Conservation (phyloP, 2,329 filamentous ascomycete genomes). For the Hypoxylon sp. region DNA sequence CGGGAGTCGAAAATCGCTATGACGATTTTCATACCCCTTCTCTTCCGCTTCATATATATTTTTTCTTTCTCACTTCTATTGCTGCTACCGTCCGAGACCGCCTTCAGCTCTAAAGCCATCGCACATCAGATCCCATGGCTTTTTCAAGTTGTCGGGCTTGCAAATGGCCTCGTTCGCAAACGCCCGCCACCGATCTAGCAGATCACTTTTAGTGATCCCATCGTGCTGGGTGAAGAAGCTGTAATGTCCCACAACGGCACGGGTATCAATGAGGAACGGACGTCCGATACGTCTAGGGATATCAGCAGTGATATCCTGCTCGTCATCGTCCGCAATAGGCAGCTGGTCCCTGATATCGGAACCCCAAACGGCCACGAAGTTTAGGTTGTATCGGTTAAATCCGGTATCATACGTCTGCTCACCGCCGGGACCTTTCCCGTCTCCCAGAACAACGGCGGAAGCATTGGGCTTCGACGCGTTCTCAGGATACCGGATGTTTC, state of each 20-base stretch:
- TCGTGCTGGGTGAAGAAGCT: conserved; percentile 61
- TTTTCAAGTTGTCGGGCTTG: conserved; percentile 38
- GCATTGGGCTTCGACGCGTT: conserved; percentile 42
- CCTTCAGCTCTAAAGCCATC: conserved; percentile 32
- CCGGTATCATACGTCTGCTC: conserved; percentile 63
- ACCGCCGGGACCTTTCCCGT: conserved; percentile 43
- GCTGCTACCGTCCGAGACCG: conserved; percentile 31
- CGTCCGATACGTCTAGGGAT: conserved; percentile 58
- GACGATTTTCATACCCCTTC: conserved; percentile 8
- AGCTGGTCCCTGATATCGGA: conserved; percentile 64
- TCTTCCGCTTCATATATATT: background rate
- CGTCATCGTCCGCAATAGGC: conserved; percentile 62
- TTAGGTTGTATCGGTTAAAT: conserved; percentile 66
- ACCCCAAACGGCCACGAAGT: conserved; percentile 69
- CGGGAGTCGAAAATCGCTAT: conserved; percentile 16
- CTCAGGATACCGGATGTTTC: conserved; percentile 48
- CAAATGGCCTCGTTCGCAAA: conserved; percentile 69
- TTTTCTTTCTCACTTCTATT: background rate
- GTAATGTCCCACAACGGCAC: conserved; percentile 68
- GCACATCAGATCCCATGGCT: conserved; percentile 43
- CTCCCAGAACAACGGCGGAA: conserved; percentile 21
- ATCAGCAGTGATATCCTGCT: conserved; percentile 61
- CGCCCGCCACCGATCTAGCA: conserved; percentile 66
- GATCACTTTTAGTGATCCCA: conserved; percentile 65
- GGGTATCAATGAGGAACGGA: conserved; percentile 67